These are phyloP conservation scores for Myrica gale DNA, from an alignment of 306 rosid species.

Conservation along the genomic window DNA sequence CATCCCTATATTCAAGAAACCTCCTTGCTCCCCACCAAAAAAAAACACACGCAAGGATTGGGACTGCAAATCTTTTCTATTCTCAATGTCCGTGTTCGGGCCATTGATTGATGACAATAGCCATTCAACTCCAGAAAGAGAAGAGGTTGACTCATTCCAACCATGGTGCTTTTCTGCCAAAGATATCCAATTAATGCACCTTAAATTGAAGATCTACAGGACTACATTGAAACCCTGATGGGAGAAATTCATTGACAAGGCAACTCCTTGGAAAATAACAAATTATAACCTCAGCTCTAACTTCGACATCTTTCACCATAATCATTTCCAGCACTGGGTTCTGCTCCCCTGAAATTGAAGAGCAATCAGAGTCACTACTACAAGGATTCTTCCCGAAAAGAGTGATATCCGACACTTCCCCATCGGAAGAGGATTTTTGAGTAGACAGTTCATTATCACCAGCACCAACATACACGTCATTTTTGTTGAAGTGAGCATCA, in stretches of 20 bases:
- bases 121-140: neutral
- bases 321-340: slow-evolving; percentile 69
- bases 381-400: slow-evolving; percentile 13
- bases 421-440: slow-evolving; percentile 31
- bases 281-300: slow-evolving; percentile 67
- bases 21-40: neutral
- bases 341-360: slow-evolving; percentile 36
- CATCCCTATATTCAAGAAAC: neutral
- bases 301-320: slow-evolving; percentile 71
- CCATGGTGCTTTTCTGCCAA: neutral
- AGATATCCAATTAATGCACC: slow-evolving; percentile 1
- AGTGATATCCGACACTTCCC: slow-evolving; percentile 19
- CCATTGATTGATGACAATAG: neutral
- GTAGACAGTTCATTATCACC: slow-evolving; percentile 29
- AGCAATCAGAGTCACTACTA: slow-evolving; percentile 30
- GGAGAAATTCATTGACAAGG: neutral
- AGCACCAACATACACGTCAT: slow-evolving; percentile 11
- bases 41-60: neutral
- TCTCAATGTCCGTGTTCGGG: neutral
- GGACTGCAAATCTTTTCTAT: neutral
- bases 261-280: neutral
- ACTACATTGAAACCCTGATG: neutral
- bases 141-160: neutral
- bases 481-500: slow-evolving; percentile 11
- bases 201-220: neutral